Base-by-base conservation (phyloP, 129 eudicot genomes). In the Flaveria ramosissima region DNA sequence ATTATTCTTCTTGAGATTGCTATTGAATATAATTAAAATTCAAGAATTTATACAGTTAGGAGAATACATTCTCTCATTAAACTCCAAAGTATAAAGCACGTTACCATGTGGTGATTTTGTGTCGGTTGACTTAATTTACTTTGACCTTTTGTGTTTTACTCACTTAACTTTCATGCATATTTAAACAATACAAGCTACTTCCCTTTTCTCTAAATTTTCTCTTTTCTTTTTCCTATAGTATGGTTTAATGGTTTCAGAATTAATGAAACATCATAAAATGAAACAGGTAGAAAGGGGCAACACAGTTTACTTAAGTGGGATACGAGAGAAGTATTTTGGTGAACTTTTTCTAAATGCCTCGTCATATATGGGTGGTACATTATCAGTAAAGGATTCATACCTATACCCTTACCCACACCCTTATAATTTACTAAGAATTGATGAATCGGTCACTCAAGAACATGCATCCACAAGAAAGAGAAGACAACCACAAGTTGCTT, bases 291-390 rank as follows among this genome's bases (percentile, higher is more conserved):
- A 94, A 79, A 91, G 85, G 81, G 99, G 99, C 53, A 79, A 84
- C 55, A 68, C 84, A 69, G 92, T 92, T 39, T 94, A 94, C 87
- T 71, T 94, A 55, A 94, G 99, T 57, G 96, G 99, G 48, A 73
- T 94, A 65, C 83, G 99, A 50, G 99, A 94, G 81, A 94, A 94
- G 75, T 88, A 94, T 70, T 94, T 94, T 62, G 99, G 99, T 74
- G 99, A 94, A 91, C 57, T 94, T 27, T 94, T 94, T 82, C 72
- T 82, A 17, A 94, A 94, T 78, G 99, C 97, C 64, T 85, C 96
- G 30, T 64, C 84, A 23, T 73, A 50, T 80, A 70, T 90, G 67
- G 85, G 86, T 76, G 85, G 82, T 61, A 66, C 82, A 55, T 57
- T 61, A 36, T 59, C 84, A 43, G 61, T 70, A 14, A 72, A 48